Evolutionary conservation across 345 rosid genomes (phyloP).

Genomic region (Barbarea vulgaris): DNA sequence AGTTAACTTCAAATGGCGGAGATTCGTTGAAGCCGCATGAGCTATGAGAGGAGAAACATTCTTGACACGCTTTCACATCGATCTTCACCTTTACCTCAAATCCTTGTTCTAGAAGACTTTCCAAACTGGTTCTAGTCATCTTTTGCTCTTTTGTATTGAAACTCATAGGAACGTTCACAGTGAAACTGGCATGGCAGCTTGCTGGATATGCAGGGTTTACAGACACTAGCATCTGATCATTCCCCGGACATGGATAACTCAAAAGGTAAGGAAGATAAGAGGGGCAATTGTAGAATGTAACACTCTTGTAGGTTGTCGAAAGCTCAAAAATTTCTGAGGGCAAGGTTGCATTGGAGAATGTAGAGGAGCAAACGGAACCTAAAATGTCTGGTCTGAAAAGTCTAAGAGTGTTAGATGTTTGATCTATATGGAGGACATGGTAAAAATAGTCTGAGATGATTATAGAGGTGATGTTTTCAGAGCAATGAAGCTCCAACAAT

Average conservation of each 20-base stretch:
- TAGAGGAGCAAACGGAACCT: background rate
- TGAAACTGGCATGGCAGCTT: background rate
- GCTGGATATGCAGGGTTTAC: background rate
- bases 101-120: conserved; percentile 15
- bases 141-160: background rate
- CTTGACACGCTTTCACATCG: background rate
- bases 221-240: background rate
- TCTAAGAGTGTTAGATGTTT: background rate
- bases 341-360: background rate
- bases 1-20: background rate
- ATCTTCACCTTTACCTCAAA: conserved; percentile 43
- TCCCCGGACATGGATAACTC: background rate
- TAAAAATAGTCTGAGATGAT: background rate
- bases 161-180: background rate
- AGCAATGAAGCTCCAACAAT: conserved; percentile 37
- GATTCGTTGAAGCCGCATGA: conserved; percentile 10
- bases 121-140: background rate
- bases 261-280: background rate
- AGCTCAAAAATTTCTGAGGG: background rate
- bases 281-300: conserved; percentile 28
- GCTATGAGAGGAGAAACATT: background rate
- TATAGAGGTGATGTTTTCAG: conserved; percentile 4
- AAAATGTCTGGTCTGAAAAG: conserved; percentile 29
- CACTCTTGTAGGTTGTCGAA: background rate
- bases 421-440: conserved; percentile 23